These are phyloP conservation scores for Arabidopsis arenosa DNA, from an alignment of 345 rosid genomes.

Conservation along the genomic window DNA sequence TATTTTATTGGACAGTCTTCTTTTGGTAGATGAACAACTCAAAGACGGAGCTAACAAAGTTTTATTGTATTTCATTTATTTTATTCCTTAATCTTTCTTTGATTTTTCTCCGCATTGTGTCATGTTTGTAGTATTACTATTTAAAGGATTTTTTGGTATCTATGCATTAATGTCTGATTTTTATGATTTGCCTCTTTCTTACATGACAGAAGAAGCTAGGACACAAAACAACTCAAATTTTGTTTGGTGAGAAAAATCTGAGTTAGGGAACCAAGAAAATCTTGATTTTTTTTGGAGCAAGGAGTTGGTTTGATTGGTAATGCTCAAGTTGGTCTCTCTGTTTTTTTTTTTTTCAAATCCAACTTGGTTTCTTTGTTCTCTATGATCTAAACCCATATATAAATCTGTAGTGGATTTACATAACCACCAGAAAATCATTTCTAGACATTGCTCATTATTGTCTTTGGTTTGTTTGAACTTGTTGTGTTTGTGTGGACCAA, in stretches of 20 bases:
- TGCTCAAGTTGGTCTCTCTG: conserved; percentile 27
- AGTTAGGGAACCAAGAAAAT: conserved; percentile 37
- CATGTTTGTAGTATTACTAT: conserved; percentile 24
- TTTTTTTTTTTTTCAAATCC: background rate
- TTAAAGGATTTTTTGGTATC: conserved; percentile 20
- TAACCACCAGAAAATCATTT: conserved; percentile 4
- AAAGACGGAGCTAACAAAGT: conserved; percentile 49
- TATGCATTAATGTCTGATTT: conserved; percentile 26
- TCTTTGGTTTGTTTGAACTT: conserved; percentile 4
- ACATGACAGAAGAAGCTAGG: conserved; percentile 18
- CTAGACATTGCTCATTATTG: conserved; percentile 9
- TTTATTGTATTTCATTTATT: background rate
- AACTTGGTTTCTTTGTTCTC: conserved; percentile 10
- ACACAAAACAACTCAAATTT: background rate
- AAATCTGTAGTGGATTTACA: conserved; percentile 4
- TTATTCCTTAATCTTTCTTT: conserved; percentile 1
- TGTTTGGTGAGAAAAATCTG: conserved; percentile 42
- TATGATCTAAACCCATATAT: conserved; percentile 18
- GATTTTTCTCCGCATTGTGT: conserved; percentile 3
- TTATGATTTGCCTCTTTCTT: conserved; percentile 18
- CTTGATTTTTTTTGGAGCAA: conserved; percentile 17
- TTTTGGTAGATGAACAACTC: conserved; percentile 46
- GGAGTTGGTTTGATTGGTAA: conserved; percentile 31
- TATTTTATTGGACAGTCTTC: conserved; percentile 3
- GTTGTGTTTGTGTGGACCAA: conserved; percentile 12